phyloP scores from a whole-genome alignment of 78 protist genomes.

The Isochrysis galbana region DNA sequence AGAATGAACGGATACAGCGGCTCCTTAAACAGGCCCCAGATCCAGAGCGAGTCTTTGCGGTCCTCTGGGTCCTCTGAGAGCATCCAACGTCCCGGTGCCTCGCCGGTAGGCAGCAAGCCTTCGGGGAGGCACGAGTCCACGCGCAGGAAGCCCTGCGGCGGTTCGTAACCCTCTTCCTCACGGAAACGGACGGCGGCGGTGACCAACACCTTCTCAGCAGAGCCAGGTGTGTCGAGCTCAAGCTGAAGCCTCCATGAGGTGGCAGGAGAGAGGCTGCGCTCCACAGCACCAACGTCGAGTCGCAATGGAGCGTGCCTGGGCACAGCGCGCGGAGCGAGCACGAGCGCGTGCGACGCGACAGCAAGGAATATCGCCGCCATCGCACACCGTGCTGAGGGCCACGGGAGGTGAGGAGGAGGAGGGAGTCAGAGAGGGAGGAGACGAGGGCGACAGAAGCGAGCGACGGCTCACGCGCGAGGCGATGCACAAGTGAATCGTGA shows the following conservation, averaged over 20 bases:
- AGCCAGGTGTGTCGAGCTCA: background rate
- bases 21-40: background rate
- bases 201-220: background rate
- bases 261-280: too few species aligned
- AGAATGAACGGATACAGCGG: conserved; percentile 3
- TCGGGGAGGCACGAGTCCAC: background rate
- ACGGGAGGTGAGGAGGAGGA: too few species aligned
- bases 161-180: conserved; percentile 1
- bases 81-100: background rate
- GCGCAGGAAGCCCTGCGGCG: background rate
- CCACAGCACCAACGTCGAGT: too few species aligned
- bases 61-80: conserved; percentile 18
- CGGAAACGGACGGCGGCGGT: background rate
- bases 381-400: too few species aligned
- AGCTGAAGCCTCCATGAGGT: background rate
- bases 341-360: too few species aligned
- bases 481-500: too few species aligned
- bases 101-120: background rate
- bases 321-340: too few species aligned
- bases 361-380: too few species aligned
- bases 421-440: too few species aligned
- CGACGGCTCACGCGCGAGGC: too few species aligned
- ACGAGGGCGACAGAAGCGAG: too few species aligned
- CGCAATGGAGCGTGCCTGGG: too few species aligned
- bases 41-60: background rate